phyloP scores from a whole-genome alignment of 495 filamentous ascomycete species.

The Pyronema domesticum region DNA sequence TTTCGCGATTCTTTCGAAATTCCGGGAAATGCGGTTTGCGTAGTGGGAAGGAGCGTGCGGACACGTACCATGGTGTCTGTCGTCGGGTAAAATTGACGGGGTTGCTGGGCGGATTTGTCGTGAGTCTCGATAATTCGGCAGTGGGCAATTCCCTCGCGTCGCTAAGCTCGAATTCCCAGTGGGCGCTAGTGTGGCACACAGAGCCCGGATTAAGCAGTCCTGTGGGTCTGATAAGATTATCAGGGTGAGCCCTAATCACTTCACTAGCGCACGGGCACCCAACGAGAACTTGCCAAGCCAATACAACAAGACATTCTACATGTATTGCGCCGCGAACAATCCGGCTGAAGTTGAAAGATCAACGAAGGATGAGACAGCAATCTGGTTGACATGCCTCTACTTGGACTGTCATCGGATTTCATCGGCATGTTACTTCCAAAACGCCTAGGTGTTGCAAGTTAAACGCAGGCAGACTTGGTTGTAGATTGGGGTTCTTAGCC shows the following conservation, averaged over 20 bases:
- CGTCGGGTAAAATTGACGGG: slow-evolving; percentile 24
- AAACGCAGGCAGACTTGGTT: too few relatives aligned
- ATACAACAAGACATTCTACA: too few relatives aligned
- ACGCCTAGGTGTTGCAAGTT: too few relatives aligned
- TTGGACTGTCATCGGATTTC: too few relatives aligned
- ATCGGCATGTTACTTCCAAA: too few relatives aligned
- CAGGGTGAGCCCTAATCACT: background rate
- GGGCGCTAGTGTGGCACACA: background rate
- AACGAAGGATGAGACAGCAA: too few relatives aligned
- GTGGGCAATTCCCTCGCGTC: background rate
- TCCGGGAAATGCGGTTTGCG: slow-evolving; percentile 3
- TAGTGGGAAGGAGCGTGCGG: slow-evolving; percentile 3
- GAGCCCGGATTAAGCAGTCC: background rate
- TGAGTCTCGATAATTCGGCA: slow-evolving; percentile 18
- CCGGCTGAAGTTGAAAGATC: too few relatives aligned
- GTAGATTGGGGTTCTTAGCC: too few relatives aligned
- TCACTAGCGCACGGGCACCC: too few relatives aligned
- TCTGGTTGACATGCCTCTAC: too few relatives aligned
- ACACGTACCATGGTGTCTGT: slow-evolving; percentile 34
- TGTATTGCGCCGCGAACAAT: too few relatives aligned
- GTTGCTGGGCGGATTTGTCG: slow-evolving; percentile 21
- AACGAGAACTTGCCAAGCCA: too few relatives aligned
- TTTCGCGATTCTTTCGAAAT: slow-evolving; percentile 2
- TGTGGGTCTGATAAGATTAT: background rate
- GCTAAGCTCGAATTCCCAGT: background rate